Percentiles rank a stretch among this genome's conserved stretches.
Conservation (phyloP, 352 stramenopile genomes). For the Phytophthora sojae region DNA sequence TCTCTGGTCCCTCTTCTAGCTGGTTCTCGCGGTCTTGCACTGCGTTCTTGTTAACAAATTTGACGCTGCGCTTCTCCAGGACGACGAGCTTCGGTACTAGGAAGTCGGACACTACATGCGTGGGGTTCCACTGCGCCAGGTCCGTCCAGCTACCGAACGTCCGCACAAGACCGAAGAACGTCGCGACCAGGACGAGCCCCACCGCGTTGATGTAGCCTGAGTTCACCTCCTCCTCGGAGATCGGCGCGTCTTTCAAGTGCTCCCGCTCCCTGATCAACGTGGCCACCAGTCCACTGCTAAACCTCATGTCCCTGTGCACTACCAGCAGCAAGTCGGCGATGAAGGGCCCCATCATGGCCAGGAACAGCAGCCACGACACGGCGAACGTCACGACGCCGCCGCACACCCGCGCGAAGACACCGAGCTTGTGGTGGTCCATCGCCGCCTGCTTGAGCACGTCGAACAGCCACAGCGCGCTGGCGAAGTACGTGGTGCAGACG, state of each 20-base stretch:
- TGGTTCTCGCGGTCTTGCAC: slow-evolving; percentile 9
- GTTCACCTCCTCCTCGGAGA: slow-evolving; percentile 24
- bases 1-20: slow-evolving; percentile 5
- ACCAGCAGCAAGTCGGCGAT: slow-evolving; percentile 33
- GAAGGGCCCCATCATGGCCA: slow-evolving; percentile 32
- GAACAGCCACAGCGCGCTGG: slow-evolving; percentile 23
- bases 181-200: slow-evolving; percentile 14
- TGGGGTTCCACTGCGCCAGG: slow-evolving; percentile 25
- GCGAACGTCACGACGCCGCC: slow-evolving; percentile 13
- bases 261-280: slow-evolving; percentile 36
- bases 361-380: slow-evolving; percentile 23
- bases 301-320: slow-evolving; percentile 30
- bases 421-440: neutral
- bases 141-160: slow-evolving; percentile 19
- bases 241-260: slow-evolving; percentile 40
- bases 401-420: neutral
- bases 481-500: slow-evolving; percentile 41
- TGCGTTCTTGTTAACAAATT: slow-evolving; percentile 30
- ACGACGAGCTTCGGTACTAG: slow-evolving; percentile 22
- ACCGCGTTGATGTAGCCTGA: slow-evolving; percentile 22
- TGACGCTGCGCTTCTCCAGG: slow-evolving; percentile 19
- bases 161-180: slow-evolving; percentile 25
- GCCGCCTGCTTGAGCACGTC: slow-evolving; percentile 24
- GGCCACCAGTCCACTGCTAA: slow-evolving; percentile 38
- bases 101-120: slow-evolving; percentile 15